Conservation (phyloP, 768 basidiomycete species). For the Sporobolomyces pararoseus region DNA sequence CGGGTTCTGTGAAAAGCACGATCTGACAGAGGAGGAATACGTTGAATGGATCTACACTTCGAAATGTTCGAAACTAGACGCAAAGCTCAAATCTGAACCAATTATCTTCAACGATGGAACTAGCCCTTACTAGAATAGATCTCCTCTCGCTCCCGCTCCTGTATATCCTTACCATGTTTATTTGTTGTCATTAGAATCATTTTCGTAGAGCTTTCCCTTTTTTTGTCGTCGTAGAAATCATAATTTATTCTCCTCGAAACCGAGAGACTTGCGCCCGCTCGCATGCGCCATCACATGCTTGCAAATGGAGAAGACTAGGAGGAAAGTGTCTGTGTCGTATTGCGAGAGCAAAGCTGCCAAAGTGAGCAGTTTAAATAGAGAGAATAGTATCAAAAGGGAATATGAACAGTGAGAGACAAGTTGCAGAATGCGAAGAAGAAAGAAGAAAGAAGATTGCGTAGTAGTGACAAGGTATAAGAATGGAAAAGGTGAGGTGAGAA, state of each 20-base stretch:
- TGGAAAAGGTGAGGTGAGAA: not conserved
- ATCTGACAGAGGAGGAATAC: not conserved
- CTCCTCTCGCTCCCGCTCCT: too few species aligned
- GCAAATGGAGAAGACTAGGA: too few species aligned
- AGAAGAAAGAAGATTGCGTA: constrained; percentile 1
- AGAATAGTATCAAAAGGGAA: not conserved
- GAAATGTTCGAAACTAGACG: too few species aligned
- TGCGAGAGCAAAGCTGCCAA: not conserved
- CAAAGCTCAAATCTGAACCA: too few species aligned
- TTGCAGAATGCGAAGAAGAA: not conserved
- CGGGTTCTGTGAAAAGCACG: not conserved
- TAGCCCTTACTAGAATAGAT: not conserved
- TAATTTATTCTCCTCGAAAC: too few species aligned
- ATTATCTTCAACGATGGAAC: too few species aligned
- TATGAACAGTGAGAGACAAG: not conserved
- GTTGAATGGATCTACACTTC: too few species aligned
- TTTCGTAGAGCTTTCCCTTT: too few species aligned
- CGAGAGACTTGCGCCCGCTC: too few species aligned
- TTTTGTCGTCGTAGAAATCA: not conserved
- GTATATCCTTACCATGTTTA: too few species aligned
- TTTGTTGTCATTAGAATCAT: not conserved
- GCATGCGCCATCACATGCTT: too few species aligned
- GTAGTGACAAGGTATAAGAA: constrained; percentile 7
- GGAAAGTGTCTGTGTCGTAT: not conserved
- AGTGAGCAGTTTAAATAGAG: not conserved